phyloP scores from a whole-genome alignment of 1,139 yeast genomes.

The Suhomyces wounanorum region DNA sequence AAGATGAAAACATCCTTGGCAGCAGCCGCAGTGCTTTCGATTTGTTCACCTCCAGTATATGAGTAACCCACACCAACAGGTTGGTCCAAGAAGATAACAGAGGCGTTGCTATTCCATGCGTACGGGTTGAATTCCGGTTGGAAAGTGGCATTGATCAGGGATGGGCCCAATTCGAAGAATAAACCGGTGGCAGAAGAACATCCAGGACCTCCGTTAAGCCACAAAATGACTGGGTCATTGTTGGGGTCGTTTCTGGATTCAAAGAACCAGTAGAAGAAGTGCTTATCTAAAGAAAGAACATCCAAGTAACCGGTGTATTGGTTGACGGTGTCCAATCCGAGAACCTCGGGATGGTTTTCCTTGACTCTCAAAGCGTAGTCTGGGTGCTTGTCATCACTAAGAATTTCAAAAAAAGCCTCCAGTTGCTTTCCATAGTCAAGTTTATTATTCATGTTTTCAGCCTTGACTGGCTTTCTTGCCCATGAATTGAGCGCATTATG shows the following conservation, averaged over 20 bases:
- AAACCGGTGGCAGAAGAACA: constrained; percentile 70
- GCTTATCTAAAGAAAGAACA: constrained; percentile 58
- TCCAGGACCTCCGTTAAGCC: constrained; percentile 81
- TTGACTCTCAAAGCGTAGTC: constrained; percentile 45
- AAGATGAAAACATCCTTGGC: constrained; percentile 80
- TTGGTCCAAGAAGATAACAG: constrained; percentile 70
- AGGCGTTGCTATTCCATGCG: constrained; percentile 72
- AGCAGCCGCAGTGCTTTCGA: constrained; percentile 66
- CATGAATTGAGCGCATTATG: constrained; percentile 23
- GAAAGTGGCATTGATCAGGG: constrained; percentile 51
- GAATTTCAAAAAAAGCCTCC: constrained; percentile 13
- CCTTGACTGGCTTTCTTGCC: constrained; percentile 15
- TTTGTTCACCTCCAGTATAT: constrained; percentile 57
- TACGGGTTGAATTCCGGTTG: constrained; percentile 59
- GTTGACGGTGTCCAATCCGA: constrained; percentile 56
- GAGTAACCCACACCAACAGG: constrained; percentile 82
- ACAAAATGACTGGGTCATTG: constrained; percentile 61
- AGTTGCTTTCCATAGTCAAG: constrained; percentile 11
- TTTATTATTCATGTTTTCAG: constrained; percentile 17
- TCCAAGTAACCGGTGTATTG: constrained; percentile 72
- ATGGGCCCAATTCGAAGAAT: constrained; percentile 68
- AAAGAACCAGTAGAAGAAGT: constrained; percentile 78
- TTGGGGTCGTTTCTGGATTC: constrained; percentile 57
- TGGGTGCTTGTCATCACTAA: constrained; percentile 22
- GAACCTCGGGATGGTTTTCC: constrained; percentile 40